phyloP scores from a whole-genome alignment of 1,284 basidiomycete species.

The Papiliotrema terrestris region DNA sequence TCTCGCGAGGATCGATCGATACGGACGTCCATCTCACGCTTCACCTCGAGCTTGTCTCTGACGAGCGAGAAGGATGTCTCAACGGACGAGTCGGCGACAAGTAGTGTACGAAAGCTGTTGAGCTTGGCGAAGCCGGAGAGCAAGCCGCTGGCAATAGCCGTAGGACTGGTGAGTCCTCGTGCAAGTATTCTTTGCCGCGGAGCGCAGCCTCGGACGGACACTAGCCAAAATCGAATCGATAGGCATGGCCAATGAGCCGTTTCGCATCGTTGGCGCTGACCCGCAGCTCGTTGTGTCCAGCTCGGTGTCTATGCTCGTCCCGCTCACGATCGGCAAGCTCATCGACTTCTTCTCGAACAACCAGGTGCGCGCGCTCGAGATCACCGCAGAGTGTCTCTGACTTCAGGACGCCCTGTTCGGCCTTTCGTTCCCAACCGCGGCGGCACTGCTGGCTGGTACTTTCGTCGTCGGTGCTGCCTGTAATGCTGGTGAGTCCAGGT shows the following conservation, averaged over 20 bases:
- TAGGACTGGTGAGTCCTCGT: slow-evolving; percentile 30
- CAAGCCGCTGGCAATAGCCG: slow-evolving; percentile 58
- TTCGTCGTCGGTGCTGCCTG: slow-evolving; percentile 85
- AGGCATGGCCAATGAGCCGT: no score
- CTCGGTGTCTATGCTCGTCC: slow-evolving; percentile 81
- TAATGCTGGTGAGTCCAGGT: slow-evolving; percentile 58
- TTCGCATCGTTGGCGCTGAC: no score
- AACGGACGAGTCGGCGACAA: background rate
- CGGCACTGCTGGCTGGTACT: slow-evolving; percentile 66
- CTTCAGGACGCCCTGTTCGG: slow-evolving; percentile 69
- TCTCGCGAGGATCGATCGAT: background rate
- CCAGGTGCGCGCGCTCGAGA: slow-evolving; percentile 56
- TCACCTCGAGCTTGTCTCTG: background rate
- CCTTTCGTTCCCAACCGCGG: slow-evolving; percentile 75
- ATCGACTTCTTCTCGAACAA: slow-evolving; percentile 84
- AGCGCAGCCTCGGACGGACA: background rate
- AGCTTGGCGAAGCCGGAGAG: slow-evolving; percentile 71
- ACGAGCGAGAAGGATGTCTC: background rate
- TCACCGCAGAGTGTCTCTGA: background rate
- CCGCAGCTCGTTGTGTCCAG: slow-evolving; percentile 45
- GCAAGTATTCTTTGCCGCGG: slow-evolving; percentile 6
- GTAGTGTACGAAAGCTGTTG: slow-evolving; percentile 61
- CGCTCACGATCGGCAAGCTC: slow-evolving; percentile 82
- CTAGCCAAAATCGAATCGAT: no score
- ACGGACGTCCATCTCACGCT: background rate